These are phyloP conservation scores for Kodamaea anthophila DNA, from an alignment of 1,139 yeast species.

Conservation along the genomic window DNA sequence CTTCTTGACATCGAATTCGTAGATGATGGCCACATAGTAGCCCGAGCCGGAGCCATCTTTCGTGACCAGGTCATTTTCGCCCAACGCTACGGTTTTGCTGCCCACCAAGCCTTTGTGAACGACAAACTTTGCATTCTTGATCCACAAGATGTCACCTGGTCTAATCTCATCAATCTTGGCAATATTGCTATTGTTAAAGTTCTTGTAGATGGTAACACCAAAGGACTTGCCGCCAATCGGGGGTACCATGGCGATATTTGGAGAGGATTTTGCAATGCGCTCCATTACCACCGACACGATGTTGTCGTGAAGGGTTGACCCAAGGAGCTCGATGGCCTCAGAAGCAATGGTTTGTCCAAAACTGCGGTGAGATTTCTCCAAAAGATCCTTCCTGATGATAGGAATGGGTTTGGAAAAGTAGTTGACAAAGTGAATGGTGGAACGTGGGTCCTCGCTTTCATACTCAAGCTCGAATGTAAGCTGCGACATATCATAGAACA, in stretches of 20 bases:
- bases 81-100: constrained; percentile 34
- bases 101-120: constrained; percentile 55
- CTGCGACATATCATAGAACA: constrained; percentile 72
- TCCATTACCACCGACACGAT: constrained; percentile 13
- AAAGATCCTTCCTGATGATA: constrained; percentile 36
- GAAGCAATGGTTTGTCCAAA: constrained; percentile 41
- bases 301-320: constrained; percentile 23
- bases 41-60: constrained; percentile 7
- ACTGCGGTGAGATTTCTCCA: constrained; percentile 45
- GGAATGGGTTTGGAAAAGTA: constrained; percentile 42
- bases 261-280: constrained; percentile 12
- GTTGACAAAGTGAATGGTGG: constrained; percentile 44
- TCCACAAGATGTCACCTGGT: constrained; percentile 79
- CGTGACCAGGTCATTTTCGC: constrained; percentile 21
- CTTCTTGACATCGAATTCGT: constrained; percentile 70
- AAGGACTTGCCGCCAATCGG: constrained; percentile 63
- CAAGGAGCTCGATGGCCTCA: constrained; percentile 37
- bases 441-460: constrained; percentile 50
- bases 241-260: constrained; percentile 28
- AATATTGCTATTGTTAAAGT: constrained; percentile 53
- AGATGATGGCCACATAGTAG: constrained; percentile 37
- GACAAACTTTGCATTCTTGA: constrained; percentile 68
- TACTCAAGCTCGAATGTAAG: constrained; percentile 52
- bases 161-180: constrained; percentile 57
- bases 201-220: constrained; percentile 68